These are phyloP conservation scores for Ceratocystis cacaofunesta DNA, from an alignment of 2,329 filamentous ascomycete genomes.

Conservation along the genomic window DNA sequence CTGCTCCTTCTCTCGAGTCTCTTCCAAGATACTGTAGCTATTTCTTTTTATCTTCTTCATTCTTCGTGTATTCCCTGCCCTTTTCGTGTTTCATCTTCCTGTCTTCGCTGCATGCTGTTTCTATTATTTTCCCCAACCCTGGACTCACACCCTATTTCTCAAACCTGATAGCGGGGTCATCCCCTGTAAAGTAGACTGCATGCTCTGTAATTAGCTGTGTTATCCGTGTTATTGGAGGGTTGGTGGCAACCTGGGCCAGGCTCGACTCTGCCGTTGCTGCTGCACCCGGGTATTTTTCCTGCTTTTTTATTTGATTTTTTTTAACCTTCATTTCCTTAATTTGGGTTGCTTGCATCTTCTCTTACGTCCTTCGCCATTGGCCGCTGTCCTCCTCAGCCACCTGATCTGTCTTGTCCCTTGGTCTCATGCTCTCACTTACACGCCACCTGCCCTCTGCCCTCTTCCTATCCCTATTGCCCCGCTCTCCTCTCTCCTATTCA, in stretches of 20 bases:
- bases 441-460: neutral
- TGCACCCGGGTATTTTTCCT: no score
- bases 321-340: no score
- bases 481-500: neutral
- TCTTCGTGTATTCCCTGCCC: neutral
- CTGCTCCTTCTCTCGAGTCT: no score
- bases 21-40: no score
- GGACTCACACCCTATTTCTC: neutral
- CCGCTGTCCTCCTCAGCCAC: neutral
- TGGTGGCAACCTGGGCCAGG: neutral
- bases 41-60: neutral
- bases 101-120: neutral
- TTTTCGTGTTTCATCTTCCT: slow-evolving; percentile 4
- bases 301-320: no score
- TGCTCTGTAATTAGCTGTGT: neutral
- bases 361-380: neutral
- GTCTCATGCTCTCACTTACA: neutral
- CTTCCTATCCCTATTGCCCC: neutral
- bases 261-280: no score
- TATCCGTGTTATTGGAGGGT: neutral
- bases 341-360: no score
- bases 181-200: neutral
- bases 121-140: neutral
- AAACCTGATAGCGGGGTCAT: neutral
- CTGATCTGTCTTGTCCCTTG: neutral